Evolutionary conservation across 345 rosid species (phyloP), one percentile per base, ranked within the genome.

Genomic region (Hirschfeldia incana): DNA sequence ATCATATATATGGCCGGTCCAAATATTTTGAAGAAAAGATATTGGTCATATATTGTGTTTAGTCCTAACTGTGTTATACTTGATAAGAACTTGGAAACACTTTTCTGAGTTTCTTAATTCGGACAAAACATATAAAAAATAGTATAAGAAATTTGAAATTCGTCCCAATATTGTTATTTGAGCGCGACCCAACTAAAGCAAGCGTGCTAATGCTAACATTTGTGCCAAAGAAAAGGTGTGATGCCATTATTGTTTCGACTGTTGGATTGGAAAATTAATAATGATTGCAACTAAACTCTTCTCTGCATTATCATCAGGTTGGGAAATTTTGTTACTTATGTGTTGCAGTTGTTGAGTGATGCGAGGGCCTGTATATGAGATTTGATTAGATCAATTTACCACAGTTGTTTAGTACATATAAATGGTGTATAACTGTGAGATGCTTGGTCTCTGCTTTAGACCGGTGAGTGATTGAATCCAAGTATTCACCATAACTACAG

Each of bases 181-280:
- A 67, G 74, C 78, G 74, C 78, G 70, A 79, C 74, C 63, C 78
- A 73, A 12, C 27, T 68, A 61, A 79, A 79, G 78, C 46, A 61
- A 68, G 42, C 75, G 34, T 79, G 58, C 53, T 60, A 61, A 61
- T 21, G 51, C 51, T 46, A 46, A 13, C n/a, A 42, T 3, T 37
- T 28, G 70, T 72, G 29, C 39, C 51, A 36, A 63, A 53, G 58
- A 36, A 28, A 66, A 39, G 5, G 3, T 70, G 70, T 51, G 32
- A 65, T 70, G 69, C 37, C 58, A 51, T 46, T 51, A 51, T 15
- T 51, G 21, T 15, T 51, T n/a, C 58, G 58, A 51, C 21, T 51
- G 21, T 51, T 51, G 21, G 58, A 51, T n/a, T 51, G 58, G 21
- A 51, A 51, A 51, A 51, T 51, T 51, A 49, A 49, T n/a, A 49